Conservation (phyloP, 2,329 filamentous ascomycete genomes). For the Aspergillus alliaceus region DNA sequence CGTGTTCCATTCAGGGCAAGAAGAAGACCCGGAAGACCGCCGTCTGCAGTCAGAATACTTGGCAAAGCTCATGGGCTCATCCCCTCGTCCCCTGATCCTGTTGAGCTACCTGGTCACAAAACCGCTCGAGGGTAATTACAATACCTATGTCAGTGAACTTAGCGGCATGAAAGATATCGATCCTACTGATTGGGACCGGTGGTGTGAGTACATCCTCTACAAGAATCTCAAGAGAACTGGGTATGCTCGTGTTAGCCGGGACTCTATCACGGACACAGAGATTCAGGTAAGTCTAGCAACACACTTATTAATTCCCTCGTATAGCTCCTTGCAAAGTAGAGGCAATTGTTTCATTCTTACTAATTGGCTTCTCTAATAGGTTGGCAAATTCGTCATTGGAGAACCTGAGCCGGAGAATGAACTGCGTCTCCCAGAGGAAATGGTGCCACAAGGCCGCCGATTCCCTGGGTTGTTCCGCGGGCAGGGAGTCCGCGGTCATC, state of each 20-base stretch:
- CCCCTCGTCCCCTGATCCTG: conserved; percentile 76
- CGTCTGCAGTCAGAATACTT: conserved; percentile 84
- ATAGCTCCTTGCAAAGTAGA: background rate
- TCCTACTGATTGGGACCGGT: conserved; percentile 87
- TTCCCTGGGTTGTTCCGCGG: conserved; percentile 86
- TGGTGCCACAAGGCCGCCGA: conserved; percentile 73
- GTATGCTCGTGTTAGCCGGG: conserved; percentile 84
- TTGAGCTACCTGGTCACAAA: conserved; percentile 91
- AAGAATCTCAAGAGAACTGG: conserved; percentile 82
- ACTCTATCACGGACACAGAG: conserved; percentile 95
- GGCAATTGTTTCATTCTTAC: background rate
- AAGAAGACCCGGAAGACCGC: conserved; percentile 91
- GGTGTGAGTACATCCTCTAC: conserved; percentile 98
- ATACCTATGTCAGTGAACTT: conserved; percentile 82
- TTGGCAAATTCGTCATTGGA: conserved; percentile 90
- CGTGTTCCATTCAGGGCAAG: conserved; percentile 97
- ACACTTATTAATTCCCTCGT: background rate
- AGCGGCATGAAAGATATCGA: conserved; percentile 97
- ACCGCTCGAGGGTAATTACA: conserved; percentile 91
- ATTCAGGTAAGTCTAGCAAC: conserved; percentile 64
- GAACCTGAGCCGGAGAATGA: conserved; percentile 63
- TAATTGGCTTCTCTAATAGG: conserved; percentile 40
- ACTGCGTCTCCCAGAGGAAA: conserved; percentile 66
- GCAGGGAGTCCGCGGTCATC: conserved; percentile 81
- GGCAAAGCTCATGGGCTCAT: conserved; percentile 80